Evolutionary conservation across 1,139 yeast genomes (phyloP), one percentile per base, ranked within the genome.

Genomic region (Tardiomyces depauwii): DNA sequence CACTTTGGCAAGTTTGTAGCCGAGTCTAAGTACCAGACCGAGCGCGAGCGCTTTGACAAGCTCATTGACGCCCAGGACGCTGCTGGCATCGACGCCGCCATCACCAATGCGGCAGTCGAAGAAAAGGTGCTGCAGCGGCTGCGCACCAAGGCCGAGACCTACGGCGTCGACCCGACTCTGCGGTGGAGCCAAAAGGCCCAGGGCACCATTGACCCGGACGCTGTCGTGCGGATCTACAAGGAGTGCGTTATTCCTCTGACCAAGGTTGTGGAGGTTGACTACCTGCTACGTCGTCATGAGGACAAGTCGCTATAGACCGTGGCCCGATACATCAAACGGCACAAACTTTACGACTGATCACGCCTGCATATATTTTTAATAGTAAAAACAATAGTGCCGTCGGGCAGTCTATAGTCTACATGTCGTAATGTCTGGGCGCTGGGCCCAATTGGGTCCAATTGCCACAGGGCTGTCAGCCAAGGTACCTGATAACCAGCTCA

Each of bases 1-100:
- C 98, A 91, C 66, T 91, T 91, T 66, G 98, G 97, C 45, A 86
- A 84, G 65, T 91, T 91, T 69, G 98, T 91, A 5, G 98, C 98
- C 5, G 98, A 91, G 62, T 83, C 95, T 40, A 91, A 91, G 66
- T 91, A 78, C 63, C 82, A 74, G 57, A 66, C 72, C 27, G 94
- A 89, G 54, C 74, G 71, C 41, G 85, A 76, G 45, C 64, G 64
- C 45, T 88, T 81, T 66, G 78, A 77, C 1, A 67, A 73, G 55
- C 67, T 88, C 56, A 91, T 91, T 54, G 62, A 69, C 52, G 76
- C 73, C 0, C 74, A 70, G 49, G 96, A 91, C 60, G 67, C 77
- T 4, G 68, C 71, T 13, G 95, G 93, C 0, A 82, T 91, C 46
- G 87, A 82, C 57, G 77, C 67, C 14, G 82, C 86, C 38, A 89